phyloP scores from a whole-genome alignment of 148 eudicot species.

The Cornus florida region DNA sequence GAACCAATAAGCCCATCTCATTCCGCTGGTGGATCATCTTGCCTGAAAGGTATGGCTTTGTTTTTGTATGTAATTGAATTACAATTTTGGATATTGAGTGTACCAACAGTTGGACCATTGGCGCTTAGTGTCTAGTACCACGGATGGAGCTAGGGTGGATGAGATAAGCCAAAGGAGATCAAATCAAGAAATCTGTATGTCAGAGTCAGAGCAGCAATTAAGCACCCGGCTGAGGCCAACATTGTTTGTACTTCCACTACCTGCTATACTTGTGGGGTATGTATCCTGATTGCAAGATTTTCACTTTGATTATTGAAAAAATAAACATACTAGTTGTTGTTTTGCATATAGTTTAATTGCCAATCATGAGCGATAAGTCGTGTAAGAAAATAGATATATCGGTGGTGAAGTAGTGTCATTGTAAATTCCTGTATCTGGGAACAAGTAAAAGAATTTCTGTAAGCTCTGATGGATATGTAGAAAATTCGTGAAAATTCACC shows the following conservation, averaged over 20 bases:
- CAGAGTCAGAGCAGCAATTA: constrained; percentile 71
- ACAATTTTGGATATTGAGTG: background rate
- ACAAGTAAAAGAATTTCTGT: too few species aligned
- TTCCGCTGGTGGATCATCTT: constrained; percentile 53
- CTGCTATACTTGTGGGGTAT: constrained; percentile 96
- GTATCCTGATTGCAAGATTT: constrained; percentile 9
- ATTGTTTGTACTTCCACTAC: constrained; percentile 64
- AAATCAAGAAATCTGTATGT: constrained; percentile 47
- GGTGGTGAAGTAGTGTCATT: background rate
- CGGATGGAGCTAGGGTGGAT: constrained; percentile 76
- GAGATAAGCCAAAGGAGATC: constrained; percentile 64
- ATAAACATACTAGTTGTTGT: background rate
- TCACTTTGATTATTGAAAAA: background rate
- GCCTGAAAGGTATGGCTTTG: constrained; percentile 58
- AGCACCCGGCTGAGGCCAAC: constrained; percentile 61
- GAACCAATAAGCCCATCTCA: constrained; percentile 79
- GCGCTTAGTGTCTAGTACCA: constrained; percentile 10
- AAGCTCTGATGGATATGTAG: background rate
- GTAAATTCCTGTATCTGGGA: background rate
- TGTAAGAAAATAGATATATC: background rate
- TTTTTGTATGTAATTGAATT: background rate
- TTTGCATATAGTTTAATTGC: constrained; percentile 7
- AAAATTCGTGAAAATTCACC: background rate
- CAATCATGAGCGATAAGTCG: background rate
- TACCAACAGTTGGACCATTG: constrained; percentile 8